A percentile compares a stretch with the other conserved stretches of the same genome.
phyloP scores from a whole-genome alignment of 306 rosid genomes.

The Cucurbita ficifolia region DNA sequence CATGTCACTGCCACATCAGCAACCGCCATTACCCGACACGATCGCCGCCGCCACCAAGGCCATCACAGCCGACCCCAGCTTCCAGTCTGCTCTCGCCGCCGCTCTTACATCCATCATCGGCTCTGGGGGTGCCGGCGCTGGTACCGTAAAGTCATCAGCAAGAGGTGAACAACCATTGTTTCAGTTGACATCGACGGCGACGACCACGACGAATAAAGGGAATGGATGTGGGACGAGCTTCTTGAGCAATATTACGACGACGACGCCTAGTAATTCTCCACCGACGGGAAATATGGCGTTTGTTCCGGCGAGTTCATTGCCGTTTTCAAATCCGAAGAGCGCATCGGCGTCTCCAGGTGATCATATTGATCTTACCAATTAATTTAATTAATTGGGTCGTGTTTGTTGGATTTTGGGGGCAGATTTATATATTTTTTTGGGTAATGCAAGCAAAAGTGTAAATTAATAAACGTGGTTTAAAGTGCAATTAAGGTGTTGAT shows the following conservation, averaged over 20 bases:
- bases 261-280: background rate
- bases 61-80: conserved; percentile 65
- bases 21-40: conserved; percentile 20
- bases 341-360: background rate
- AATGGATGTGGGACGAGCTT: conserved; percentile 1
- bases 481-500: background rate
- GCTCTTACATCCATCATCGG: conserved; percentile 57
- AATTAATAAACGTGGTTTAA: background rate
- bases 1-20: background rate
- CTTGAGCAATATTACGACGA: background rate
- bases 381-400: background rate
- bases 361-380: conserved; percentile 1
- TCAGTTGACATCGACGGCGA: background rate
- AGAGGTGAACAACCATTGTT: background rate
- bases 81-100: conserved; percentile 77
- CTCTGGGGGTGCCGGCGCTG: background rate
- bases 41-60: conserved; percentile 87
- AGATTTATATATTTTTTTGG: background rate
- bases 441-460: background rate
- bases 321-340: background rate
- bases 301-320: background rate
- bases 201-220: background rate
- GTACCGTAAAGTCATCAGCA: background rate
- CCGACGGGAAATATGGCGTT: background rate
- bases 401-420: background rate